These are phyloP conservation scores for Kwoniella europaea DNA, from an alignment of 768 basidiomycete species.

Conservation along the genomic window DNA sequence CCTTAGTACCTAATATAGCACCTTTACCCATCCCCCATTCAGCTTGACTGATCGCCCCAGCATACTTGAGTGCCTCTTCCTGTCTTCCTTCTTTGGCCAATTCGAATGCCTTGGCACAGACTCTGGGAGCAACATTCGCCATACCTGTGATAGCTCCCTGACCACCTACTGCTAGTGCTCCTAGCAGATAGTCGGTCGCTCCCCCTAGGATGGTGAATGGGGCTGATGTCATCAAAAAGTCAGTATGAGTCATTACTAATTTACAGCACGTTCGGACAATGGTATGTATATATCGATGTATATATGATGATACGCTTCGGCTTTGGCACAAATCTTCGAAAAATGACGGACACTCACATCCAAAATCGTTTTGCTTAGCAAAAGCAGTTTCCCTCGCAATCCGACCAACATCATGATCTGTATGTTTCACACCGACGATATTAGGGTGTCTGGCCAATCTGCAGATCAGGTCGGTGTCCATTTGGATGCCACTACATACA, in stretches of 20 bases:
- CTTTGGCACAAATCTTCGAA: neutral
- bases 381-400: conserved; percentile 46
- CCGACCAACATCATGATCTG: conserved; percentile 57
- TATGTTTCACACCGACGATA: conserved; percentile 59
- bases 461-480: conserved; percentile 55
- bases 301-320: too few relatives aligned
- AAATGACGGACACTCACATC: conserved; percentile 16
- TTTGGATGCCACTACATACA: conserved; percentile 56
- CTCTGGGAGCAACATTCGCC: conserved; percentile 40
- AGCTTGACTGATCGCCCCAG: conserved; percentile 24
- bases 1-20: conserved; percentile 36
- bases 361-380: conserved; percentile 20
- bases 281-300: too few relatives aligned
- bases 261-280: too few relatives aligned
- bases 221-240: conserved; percentile 1
- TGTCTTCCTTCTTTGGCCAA: conserved; percentile 27
- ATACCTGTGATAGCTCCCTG: conserved; percentile 45
- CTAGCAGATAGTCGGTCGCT: conserved; percentile 40
- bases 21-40: conserved; percentile 42
- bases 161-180: conserved; percentile 30
- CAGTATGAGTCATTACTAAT: neutral
- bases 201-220: conserved; percentile 41
- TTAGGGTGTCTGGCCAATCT: conserved; percentile 56
- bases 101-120: conserved; percentile 34
- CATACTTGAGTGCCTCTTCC: conserved; percentile 30